phyloP scores from a whole-genome alignment of 345 rosid genomes.

The Pistacia integerrima region DNA sequence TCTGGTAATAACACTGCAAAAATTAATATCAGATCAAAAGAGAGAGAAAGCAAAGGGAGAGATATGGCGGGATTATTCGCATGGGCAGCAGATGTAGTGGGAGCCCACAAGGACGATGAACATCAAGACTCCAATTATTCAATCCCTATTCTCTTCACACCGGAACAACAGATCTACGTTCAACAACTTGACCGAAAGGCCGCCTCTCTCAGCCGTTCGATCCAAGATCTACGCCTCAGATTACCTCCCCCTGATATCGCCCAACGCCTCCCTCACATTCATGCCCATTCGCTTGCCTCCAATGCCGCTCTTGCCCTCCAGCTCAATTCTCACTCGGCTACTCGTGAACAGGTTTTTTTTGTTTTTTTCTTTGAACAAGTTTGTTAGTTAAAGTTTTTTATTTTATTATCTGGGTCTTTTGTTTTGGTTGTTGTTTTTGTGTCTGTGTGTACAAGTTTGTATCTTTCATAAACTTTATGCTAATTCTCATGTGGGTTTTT shows the following conservation, averaged over 20 bases:
- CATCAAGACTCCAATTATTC: conserved; percentile 36
- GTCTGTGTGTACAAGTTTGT: not conserved
- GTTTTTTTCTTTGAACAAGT: not conserved
- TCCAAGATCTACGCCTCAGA: conserved; percentile 84
- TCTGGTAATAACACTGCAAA: not conserved
- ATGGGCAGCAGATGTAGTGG: conserved; percentile 97
- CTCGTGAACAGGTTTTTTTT: conserved; percentile 72
- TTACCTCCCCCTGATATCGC: conserved; percentile 87
- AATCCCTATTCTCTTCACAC: conserved; percentile 55
- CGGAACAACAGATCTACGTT: conserved; percentile 70
- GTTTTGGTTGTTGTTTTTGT: not conserved
- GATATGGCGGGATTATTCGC: conserved; percentile 83
- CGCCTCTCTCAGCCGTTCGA: conserved; percentile 66
- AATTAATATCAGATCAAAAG: not conserved
- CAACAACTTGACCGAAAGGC: conserved; percentile 73
- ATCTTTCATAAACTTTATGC: not conserved
- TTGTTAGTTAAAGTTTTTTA: not conserved
- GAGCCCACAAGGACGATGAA: conserved; percentile 51
- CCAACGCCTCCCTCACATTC: conserved; percentile 89
- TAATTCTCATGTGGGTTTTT: not conserved
- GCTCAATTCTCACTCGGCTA: conserved; percentile 89
- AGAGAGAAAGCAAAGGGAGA: conserved; percentile 1
- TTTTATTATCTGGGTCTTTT: not conserved
- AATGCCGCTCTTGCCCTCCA: conserved; percentile 89
- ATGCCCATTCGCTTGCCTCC: conserved; percentile 91